Evolutionary conservation across 805 yeast genomes (phyloP).

Genomic region (Ogataea minuta): DNA sequence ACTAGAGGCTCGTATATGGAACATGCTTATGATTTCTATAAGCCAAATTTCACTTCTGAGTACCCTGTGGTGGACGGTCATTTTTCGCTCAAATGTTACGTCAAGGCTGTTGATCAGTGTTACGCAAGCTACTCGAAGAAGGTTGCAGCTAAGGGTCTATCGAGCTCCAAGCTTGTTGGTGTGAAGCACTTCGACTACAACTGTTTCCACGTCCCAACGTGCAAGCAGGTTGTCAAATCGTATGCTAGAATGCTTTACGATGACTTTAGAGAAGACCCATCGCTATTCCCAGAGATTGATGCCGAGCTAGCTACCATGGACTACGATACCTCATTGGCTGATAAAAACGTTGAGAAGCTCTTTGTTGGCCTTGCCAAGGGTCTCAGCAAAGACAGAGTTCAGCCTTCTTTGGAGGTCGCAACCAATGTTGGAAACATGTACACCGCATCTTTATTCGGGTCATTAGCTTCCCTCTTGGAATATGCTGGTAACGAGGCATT

Average conservation of each 20-base stretch:
- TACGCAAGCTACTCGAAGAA: constrained; percentile 81
- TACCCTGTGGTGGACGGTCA: constrained; percentile 98
- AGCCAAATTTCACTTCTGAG: constrained; percentile 94
- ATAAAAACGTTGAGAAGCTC: constrained; percentile 79
- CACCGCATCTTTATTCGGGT: constrained; percentile 89
- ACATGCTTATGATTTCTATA: constrained; percentile 96
- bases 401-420: constrained; percentile 80
- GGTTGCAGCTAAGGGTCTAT: constrained; percentile 52
- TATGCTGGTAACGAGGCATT: constrained; percentile 71
- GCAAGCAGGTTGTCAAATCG: constrained; percentile 90
- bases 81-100: constrained; percentile 90
- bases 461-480: constrained; percentile 77
- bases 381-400: constrained; percentile 62
- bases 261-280: constrained; percentile 76
- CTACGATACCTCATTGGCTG: constrained; percentile 77
- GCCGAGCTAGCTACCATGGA: constrained; percentile 49
- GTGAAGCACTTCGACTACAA: constrained; percentile 82
- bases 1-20: constrained; percentile 92
- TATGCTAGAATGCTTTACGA: constrained; percentile 89
- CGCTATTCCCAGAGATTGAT: constrained; percentile 56
- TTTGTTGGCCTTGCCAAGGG: constrained; percentile 78
- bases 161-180: constrained; percentile 54
- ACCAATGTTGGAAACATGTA: constrained; percentile 98
- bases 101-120: constrained; percentile 86
- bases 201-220: constrained; percentile 97